Conservation (phyloP, 768 basidiomycete species). For the Lactifluus volemus region DNA sequence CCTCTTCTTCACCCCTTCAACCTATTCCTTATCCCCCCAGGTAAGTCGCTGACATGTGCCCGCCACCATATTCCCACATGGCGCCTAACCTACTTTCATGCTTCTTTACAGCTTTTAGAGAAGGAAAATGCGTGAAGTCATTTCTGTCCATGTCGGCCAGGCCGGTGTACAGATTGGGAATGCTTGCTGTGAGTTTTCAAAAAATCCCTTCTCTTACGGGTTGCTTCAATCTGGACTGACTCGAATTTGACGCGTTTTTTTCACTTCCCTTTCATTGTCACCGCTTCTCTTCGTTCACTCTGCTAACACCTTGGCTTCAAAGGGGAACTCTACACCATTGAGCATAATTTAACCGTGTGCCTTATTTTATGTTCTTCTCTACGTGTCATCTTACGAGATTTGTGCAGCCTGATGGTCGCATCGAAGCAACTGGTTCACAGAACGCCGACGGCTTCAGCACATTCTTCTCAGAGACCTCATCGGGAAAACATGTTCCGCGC, state of each 20-base stretch:
- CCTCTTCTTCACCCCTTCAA: conserved; percentile 34
- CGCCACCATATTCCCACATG: conserved; percentile 9
- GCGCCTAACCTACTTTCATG: neutral
- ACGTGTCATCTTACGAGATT: conserved; percentile 19
- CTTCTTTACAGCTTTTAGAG: conserved; percentile 15
- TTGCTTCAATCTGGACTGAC: conserved; percentile 7
- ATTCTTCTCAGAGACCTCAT: conserved; percentile 97
- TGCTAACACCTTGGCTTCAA: conserved; percentile 19
- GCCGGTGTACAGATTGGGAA: conserved; percentile 98
- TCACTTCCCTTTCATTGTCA: neutral
- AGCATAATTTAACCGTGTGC: conserved; percentile 92
- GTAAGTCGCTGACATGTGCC: conserved; percentile 11
- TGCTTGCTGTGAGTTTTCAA: conserved; percentile 80
- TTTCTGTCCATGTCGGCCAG: conserved; percentile 97
- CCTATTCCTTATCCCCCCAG: conserved; percentile 22
- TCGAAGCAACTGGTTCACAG: conserved; percentile 61
- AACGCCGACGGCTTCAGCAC: conserved; percentile 94
- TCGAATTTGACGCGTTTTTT: conserved; percentile 16
- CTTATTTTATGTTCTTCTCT: conserved; percentile 20
- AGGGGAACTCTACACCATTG: conserved; percentile 99
- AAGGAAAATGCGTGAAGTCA: conserved; percentile 83
- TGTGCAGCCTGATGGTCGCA: conserved; percentile 85
- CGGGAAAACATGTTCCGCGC: conserved; percentile 95
- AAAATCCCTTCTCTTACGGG: conserved; percentile 7
- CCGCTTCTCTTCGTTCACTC: neutral